These are phyloP conservation scores for Phytophthora macrochlamydospora DNA, from an alignment of 352 stramenopile species.

Conservation along the genomic window DNA sequence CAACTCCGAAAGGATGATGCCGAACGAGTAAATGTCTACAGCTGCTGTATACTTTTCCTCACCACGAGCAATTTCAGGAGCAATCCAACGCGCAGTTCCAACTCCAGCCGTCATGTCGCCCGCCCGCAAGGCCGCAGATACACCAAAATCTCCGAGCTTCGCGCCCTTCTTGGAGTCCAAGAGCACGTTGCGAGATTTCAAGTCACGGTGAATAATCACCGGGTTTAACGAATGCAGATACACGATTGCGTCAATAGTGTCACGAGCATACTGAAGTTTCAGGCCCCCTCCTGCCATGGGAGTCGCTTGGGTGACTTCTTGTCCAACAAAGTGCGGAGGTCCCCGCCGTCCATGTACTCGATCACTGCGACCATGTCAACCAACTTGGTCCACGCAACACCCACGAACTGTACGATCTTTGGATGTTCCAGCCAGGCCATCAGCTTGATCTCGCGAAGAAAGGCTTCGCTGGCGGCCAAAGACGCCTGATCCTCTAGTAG, in stretches of 20 bases:
- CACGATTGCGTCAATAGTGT: constrained; percentile 72
- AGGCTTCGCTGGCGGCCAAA: constrained; percentile 60
- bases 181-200: constrained; percentile 79
- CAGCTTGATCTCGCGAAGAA: constrained; percentile 72
- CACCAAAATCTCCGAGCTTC: constrained; percentile 74
- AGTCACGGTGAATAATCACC: constrained; percentile 73
- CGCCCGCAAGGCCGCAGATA: constrained; percentile 58
- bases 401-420: constrained; percentile 71
- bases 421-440: constrained; percentile 75
- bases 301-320: constrained; percentile 33
- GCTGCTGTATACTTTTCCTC: constrained; percentile 67
- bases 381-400: constrained; percentile 73
- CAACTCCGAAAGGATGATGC: constrained; percentile 69
- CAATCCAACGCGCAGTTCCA: constrained; percentile 67
- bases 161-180: constrained; percentile 64
- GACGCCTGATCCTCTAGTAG: constrained; percentile 51
- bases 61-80: constrained; percentile 65
- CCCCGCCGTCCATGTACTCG: constrained; percentile 74
- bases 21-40: constrained; percentile 73
- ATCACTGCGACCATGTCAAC: constrained; percentile 72
- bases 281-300: constrained; percentile 25
- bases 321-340: constrained; percentile 63
- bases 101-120: constrained; percentile 69
- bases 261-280: constrained; percentile 60
- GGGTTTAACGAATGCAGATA: constrained; percentile 70